Evolutionary conservation across 2,329 filamentous ascomycete species (phyloP).

Genomic region (Tolypocladium guangdongense): DNA sequence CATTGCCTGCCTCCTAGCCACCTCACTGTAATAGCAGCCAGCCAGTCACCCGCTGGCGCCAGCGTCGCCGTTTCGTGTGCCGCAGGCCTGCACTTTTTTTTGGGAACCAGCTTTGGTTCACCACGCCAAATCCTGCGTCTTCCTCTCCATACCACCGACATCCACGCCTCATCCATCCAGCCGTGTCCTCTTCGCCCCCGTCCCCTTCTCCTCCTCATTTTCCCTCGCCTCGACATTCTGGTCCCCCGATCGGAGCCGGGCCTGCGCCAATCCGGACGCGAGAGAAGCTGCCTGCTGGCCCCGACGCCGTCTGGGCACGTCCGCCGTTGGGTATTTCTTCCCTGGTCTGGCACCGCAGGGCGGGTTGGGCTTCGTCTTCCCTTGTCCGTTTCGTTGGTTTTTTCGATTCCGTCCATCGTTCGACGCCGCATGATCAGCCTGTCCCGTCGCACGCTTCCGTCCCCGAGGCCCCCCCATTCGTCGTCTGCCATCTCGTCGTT

Average conservation of each 20-base stretch:
- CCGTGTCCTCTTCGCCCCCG: constrained; percentile 6
- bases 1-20: neutral
- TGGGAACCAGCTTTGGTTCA: constrained; percentile 13
- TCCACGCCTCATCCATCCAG: constrained; percentile 4
- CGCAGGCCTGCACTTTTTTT: constrained; percentile 13
- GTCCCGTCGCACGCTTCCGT: constrained; percentile 14
- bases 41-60: neutral
- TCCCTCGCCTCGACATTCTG: constrained; percentile 5
- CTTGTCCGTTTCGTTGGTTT: neutral
- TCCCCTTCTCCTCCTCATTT: constrained; percentile 8
- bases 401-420: neutral
- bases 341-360: constrained; percentile 11
- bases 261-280: constrained; percentile 1
- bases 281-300: neutral
- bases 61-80: neutral
- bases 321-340: constrained; percentile 1
- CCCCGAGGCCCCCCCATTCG: constrained; percentile 18
- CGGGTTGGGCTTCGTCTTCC: constrained; percentile 8
- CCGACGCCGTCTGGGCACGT: neutral
- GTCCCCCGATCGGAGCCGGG: neutral
- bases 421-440: constrained; percentile 17
- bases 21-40: neutral
- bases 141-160: constrained; percentile 17
- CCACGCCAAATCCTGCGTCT: constrained; percentile 17
- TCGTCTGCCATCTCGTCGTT: constrained; percentile 14